Evolutionary conservation across 2,329 filamentous ascomycete species (phyloP).

Genomic region (Scedosporium aurantiacum): DNA sequence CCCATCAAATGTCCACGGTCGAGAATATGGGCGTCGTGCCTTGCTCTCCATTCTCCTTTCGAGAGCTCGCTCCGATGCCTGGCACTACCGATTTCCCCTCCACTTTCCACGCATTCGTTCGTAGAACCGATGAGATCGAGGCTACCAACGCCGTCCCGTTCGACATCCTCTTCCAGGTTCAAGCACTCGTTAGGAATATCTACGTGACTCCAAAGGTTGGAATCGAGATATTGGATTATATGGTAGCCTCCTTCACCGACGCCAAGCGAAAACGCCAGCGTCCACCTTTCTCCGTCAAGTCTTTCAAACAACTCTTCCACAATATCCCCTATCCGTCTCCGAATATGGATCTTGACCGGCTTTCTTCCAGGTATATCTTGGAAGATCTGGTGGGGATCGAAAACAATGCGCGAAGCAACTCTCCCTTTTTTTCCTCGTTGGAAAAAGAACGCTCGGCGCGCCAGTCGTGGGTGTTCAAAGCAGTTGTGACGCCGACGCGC

Average conservation of each 20-base stretch:
- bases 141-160: conserved; percentile 33
- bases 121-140: conserved; percentile 22
- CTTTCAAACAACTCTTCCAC: conserved; percentile 40
- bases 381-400: conserved; percentile 29
- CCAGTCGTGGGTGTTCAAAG: conserved; percentile 41
- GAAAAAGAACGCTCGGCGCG: conserved; percentile 19
- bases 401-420: conserved; percentile 17
- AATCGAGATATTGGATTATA: conserved; percentile 29
- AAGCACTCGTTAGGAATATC: conserved; percentile 51
- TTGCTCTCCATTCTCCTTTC: neutral
- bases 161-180: conserved; percentile 48
- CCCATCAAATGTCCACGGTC: conserved; percentile 4
- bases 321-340: conserved; percentile 45
- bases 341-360: conserved; percentile 28
- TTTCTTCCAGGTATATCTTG: conserved; percentile 30
- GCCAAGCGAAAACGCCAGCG: conserved; percentile 12
- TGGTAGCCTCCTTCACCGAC: conserved; percentile 22
- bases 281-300: conserved; percentile 36
- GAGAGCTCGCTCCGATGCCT: neutral
- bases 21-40: neutral
- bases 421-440: conserved; percentile 12
- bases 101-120: conserved; percentile 12
- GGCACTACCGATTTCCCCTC: conserved; percentile 4
- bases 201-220: conserved; percentile 47
- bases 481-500: conserved; percentile 48